Evolutionary conservation across 2,329 filamentous ascomycete species (phyloP).

Genomic region (Aphanoascus verrucosus): DNA sequence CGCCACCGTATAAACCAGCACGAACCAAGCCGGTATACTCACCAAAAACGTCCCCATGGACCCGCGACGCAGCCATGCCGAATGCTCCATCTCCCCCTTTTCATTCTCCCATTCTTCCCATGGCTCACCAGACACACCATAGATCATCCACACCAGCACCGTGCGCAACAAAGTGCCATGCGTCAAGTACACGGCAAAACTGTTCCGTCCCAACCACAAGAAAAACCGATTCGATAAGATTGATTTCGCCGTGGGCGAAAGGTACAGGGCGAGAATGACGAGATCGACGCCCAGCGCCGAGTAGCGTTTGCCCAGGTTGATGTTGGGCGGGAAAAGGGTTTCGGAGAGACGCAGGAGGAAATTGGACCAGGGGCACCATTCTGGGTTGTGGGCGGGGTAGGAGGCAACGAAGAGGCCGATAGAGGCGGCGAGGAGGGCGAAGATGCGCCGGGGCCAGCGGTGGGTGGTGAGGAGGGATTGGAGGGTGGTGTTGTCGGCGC

Average conservation of each 20-base stretch:
- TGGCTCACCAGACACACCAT: constrained; percentile 40
- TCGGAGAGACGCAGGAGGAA: constrained; percentile 33
- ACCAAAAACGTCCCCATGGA: constrained; percentile 32
- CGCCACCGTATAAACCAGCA: constrained; percentile 39
- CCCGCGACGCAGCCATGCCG: constrained; percentile 36
- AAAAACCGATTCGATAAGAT: constrained; percentile 42
- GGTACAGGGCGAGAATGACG: constrained; percentile 41
- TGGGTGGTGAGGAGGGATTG: constrained; percentile 38
- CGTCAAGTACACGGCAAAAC: constrained; percentile 46
- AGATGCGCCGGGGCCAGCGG: constrained; percentile 30
- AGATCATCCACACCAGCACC: constrained; percentile 43
- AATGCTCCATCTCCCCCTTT: constrained; percentile 30
- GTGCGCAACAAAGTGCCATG: constrained; percentile 46
- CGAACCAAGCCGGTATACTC: constrained; percentile 40
- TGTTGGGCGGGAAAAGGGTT: constrained; percentile 39
- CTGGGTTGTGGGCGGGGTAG: constrained; percentile 42
- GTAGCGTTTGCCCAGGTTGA: constrained; percentile 38
- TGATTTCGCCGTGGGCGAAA: constrained; percentile 40
- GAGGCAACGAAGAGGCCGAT: constrained; percentile 39
- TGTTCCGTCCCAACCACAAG: constrained; percentile 46
- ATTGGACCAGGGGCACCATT: constrained; percentile 41
- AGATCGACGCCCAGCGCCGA: constrained; percentile 42
- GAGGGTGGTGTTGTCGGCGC: constrained; percentile 38
- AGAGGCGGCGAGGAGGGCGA: constrained; percentile 30
- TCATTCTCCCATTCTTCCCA: constrained; percentile 36